Evolutionary conservation across 768 basidiomycete genomes (phyloP), one percentile per base, ranked within the genome.

Genomic region (Tulasnella sp.): DNA sequence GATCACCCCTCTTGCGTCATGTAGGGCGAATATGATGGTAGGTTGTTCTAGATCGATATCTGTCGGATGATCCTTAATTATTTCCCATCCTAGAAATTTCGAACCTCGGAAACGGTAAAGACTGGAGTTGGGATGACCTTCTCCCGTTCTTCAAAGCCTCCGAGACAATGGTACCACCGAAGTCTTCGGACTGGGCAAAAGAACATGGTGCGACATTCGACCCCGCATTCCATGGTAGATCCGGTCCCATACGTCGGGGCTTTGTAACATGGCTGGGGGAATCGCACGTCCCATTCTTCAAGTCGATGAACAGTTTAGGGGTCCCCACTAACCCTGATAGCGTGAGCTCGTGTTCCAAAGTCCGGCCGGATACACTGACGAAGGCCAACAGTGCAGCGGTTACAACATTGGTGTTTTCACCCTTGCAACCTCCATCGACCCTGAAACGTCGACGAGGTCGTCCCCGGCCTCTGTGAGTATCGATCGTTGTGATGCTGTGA

Each of bases 21-120:
- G 31, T 32, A 57, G 37, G 59, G 60, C 25, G 59, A 60, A 48
- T 60, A 60, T 40, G 59, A 60, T 32, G 57, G 59, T 60, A 41
- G 12, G 56, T 41, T 23, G 23, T 41, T 2, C 17, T 6, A 19
- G 48, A 25, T 45, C 31, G 12, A 37, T 31, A 37, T 9, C 34
- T 53, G 6, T 21, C 19, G 12, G 21, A 14, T 37, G n/a, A 21
- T 56, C 39, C 48, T 23, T 39, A 25, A 11, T n/a, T 9, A 29
- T 31, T 25, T 58, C 37, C 19, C 14, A 43, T 25, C 59, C 40
- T 19, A 60, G 56, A 37, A 31, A 60, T 51, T 21, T 31, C 43
- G 40, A 60, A 59, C 14, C 48, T 59, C 25, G 36, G 51, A 15
- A 31, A 59, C 36, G 45, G 50, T n/a, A 54, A 17, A 58, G 42